Evolutionary conservation across 2,329 filamentous ascomycete genomes (phyloP).

Genomic region (Byssoonygena ceratinophila): DNA sequence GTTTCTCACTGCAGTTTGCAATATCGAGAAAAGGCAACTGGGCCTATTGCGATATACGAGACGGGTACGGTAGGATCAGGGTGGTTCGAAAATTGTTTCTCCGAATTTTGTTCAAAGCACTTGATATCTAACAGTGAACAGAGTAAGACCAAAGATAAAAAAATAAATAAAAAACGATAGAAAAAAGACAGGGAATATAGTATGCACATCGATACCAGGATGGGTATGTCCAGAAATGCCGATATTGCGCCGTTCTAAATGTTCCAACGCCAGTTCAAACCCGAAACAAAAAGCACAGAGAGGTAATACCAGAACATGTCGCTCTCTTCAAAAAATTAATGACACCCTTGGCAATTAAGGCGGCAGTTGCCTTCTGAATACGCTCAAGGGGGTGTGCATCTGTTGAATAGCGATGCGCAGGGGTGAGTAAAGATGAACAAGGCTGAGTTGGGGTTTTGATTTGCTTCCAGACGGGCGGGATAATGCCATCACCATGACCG

Average conservation of each 20-base stretch:
- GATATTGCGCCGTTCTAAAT: slow-evolving; percentile 11
- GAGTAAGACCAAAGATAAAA: background rate
- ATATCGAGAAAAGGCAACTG: background rate
- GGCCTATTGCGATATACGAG: slow-evolving; percentile 1
- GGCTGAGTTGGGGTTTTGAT: background rate
- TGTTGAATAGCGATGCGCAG: background rate
- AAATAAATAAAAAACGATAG: too few relatives aligned
- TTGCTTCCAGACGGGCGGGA: background rate
- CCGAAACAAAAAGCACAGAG: background rate
- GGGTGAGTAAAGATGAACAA: background rate
- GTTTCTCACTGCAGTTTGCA: background rate
- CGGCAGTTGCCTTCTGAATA: background rate
- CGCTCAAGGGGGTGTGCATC: background rate
- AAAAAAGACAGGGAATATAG: background rate
- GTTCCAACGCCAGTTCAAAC: background rate
- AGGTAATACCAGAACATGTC: slow-evolving; percentile 6
- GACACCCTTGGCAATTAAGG: background rate
- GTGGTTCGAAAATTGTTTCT: slow-evolving; percentile 7
- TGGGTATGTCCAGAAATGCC: slow-evolving; percentile 5
- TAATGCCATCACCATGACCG: slow-evolving; percentile 15
- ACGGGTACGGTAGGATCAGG: background rate
- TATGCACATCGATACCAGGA: slow-evolving; percentile 3
- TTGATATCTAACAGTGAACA: slow-evolving; percentile 3
- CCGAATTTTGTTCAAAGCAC: slow-evolving; percentile 9
- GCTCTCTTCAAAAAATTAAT: background rate